These are phyloP conservation scores for Allomyces macrogynus DNA, from an alignment of 192 early-diverging fungal species.

Conservation along the genomic window DNA sequence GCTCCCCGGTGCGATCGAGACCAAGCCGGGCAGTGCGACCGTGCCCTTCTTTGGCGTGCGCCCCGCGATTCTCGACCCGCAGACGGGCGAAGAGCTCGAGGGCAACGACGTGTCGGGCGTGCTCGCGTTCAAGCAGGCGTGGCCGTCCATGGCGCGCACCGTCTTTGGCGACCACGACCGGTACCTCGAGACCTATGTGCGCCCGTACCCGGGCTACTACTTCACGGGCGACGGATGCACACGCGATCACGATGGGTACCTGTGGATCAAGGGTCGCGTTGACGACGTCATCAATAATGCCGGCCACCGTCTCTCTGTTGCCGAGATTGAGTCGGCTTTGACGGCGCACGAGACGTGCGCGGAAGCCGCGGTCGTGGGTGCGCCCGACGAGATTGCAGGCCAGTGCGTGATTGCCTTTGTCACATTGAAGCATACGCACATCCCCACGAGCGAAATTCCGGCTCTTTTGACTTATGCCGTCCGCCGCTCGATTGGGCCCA, in stretches of 20 bases:
- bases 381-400: constrained; percentile 76
- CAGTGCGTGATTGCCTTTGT: constrained; percentile 77
- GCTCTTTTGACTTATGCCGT: neutral
- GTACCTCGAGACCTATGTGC: constrained; percentile 83
- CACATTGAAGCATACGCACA: constrained; percentile 37
- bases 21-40: constrained; percentile 89
- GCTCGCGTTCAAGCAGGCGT: constrained; percentile 61
- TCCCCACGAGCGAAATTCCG: neutral
- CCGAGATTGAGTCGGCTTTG: constrained; percentile 85
- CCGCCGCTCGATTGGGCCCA: neutral
- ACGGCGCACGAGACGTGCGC: constrained; percentile 59
- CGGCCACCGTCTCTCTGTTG: constrained; percentile 80
- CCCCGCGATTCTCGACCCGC: constrained; percentile 61
- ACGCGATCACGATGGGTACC: constrained; percentile 74
- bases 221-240: constrained; percentile 78
- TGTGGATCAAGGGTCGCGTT: constrained; percentile 86
- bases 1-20: constrained; percentile 61
- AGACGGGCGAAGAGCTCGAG: constrained; percentile 57
- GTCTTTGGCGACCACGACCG: constrained; percentile 77
- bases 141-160: constrained; percentile 82
- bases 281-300: constrained; percentile 86
- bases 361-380: constrained; percentile 78
- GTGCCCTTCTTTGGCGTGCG: constrained; percentile 95
- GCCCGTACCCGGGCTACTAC: constrained; percentile 77
- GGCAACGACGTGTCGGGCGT: constrained; percentile 83